Evolutionary conservation across 306 rosid species (phyloP), one percentile per base, ranked within the genome.

Genomic region (Ceratonia siliqua): DNA sequence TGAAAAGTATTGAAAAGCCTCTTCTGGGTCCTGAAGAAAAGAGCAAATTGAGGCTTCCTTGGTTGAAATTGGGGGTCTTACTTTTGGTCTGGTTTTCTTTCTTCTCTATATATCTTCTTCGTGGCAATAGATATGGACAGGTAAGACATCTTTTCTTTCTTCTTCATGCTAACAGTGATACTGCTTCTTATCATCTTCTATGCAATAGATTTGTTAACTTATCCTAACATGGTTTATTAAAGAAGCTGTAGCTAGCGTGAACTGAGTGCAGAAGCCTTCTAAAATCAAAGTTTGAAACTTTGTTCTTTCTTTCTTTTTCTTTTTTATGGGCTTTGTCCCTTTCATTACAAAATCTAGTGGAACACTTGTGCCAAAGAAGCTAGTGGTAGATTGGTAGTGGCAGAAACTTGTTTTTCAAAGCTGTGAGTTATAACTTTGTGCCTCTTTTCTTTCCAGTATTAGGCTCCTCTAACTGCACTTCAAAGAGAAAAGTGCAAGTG

Each of bases 51-150:
- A 78, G 87, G 56, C 32, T 87, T 56, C 98, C 98, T 63, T 86
- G 87, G 91, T 77, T 76, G 80, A 90, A 93, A 77, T 55, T 93
- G 46, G 90, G 82, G 68, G 78, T 86, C 42, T 73, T 93, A 39
- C 68, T 93, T 73, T 73, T 93, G 24, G 71, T 93, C 48, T 93
- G 98, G 96, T 83, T 87, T 78, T 86, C 93, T 56, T 93, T 90
- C 86, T 89, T 85, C 69, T 59, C 55, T 14, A 67, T 90, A 43
- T 90, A 93, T 78, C 89, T 89, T 87, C 87, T 89, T 77, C 90
- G 98, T 71, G 96, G 96, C 28, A 89, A 87, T 65, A 87, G 83
- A 35, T 75, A 90, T 62, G 96, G 89, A 74, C 69, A 74, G 96
- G 89, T 88, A 71, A 24, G n/a, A 10, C 24, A 41, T 5, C 28